Evolutionary conservation across 2,329 filamentous ascomycete species (phyloP), one percentile per base, ranked within the genome.

Genomic region (Pezicula carpinea): DNA sequence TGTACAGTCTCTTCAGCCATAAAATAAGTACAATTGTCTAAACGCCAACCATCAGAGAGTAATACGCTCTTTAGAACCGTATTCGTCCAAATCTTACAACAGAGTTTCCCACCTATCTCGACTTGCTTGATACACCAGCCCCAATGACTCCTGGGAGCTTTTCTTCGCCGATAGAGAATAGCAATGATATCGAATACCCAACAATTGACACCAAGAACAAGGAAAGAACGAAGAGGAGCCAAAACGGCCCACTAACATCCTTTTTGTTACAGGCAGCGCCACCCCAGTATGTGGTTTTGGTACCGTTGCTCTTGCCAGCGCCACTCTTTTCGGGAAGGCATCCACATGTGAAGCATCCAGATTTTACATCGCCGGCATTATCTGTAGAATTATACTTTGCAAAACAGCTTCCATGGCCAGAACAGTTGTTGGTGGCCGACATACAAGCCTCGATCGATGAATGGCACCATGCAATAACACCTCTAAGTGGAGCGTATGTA

Each of bases 131-230:
- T 32, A 99, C 92, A 53, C 93, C 93, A 40, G 93, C 93, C n/a
- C 90, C 89, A 66, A 99, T 91, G 7, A 99, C 92, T 58, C 90
- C 90, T 0, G 93, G 93, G 54, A 97, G 74, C 69, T 90, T 86
- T 72, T 95, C 83, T 65, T 87, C 80, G 29, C 92, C 93, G 60
- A 97, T 87, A 53, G 74, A 83, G 67, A 85, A 93, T 45, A 99
- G 67, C 75, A 95, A 72, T 5, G 84, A 82, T 57, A 97, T 83
- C 10, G 81, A 82, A 64, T 86, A 83, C 32, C 74, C 75, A 22
- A 95, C 69, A 32, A 87, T 69, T 39, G 80, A 77, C 1, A 93
- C 69, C 52, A 95, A 72, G 32, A 82, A 68, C 40, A 96, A 70
- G 4, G 80, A 84, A 58, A 93, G 86, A 6, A 84, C 82, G 11